Evolutionary conservation across 192 early-diverging fungal species (phyloP), one percentile per base, ranked within the genome.

Genomic region (Coemansia sp.): DNA sequence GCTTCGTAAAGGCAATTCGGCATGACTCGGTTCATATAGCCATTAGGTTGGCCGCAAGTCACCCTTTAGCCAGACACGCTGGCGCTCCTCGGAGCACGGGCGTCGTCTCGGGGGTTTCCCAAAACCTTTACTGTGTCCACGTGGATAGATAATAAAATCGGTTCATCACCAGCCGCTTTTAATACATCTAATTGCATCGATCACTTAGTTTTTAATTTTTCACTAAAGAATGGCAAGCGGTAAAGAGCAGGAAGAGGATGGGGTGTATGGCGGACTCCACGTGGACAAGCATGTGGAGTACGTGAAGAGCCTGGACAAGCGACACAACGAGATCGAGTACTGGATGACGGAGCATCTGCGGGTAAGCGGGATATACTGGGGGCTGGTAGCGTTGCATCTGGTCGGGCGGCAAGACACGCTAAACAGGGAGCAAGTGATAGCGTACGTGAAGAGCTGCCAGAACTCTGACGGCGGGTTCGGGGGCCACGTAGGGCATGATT

Each of bases 291-390:
- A 92, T 59, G 87, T 90, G 35, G 85, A 85, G 76, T 92, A 89
- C 63, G 87, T 92, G 42, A 80, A 90, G 58, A 82, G 79, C 8
- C 71, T 92, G 7, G 89, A 92, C 73, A 89, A 93, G 89, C 85
- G 88, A 70, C 89, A 91, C 46, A 90, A 95, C 62, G 87, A 87
- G 35, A 82, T 98, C 13, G 95, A 97, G 63, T 98, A 97, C 76
- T 95, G 93, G 94, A 75, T 92, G 54, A 89, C 91, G 7, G 95
- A 96, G 63, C 95, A 96, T 59, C 79, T 98, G 10, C 89, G 93
- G 0, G 69, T 98, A 17, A 95, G 90, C 65, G 96, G 93, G 25
- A 83, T 98, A 23, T 98, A 97, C 66, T 97, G 96, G 96, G 95
- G 94, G 0, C 69, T 95, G 0, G 94, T 93, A 0, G 88, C 94